Percentiles rank a stretch among this genome's conserved stretches.
Evolutionary conservation across 371 early-diverging fungal species (phyloP).

Genomic region (Nematocida parisii): DNA sequence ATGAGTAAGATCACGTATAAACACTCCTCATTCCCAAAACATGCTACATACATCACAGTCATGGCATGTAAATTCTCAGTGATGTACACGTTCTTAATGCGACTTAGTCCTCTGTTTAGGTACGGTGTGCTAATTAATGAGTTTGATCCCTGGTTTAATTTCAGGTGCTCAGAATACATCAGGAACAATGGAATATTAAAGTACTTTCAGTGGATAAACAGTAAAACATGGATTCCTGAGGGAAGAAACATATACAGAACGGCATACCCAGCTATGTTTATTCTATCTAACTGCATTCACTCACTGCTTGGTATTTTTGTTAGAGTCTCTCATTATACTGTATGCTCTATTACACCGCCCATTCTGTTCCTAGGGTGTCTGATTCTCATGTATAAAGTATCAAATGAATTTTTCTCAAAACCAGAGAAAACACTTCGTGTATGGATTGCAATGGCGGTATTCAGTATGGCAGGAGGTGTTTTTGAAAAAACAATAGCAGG

Average conservation of each 20-base stretch:
- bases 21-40: not conserved
- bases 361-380: slow-evolving; percentile 85
- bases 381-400: slow-evolving; percentile 79
- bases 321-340: slow-evolving; percentile 73
- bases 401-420: slow-evolving; percentile 66
- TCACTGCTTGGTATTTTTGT: slow-evolving; percentile 77
- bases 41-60: not conserved
- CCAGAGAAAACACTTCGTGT: not conserved
- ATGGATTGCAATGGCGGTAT: slow-evolving; percentile 76
- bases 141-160: slow-evolving; percentile 97
- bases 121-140: slow-evolving; percentile 92
- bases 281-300: slow-evolving; percentile 88
- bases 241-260: slow-evolving; percentile 93
- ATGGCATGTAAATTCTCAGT: not conserved
- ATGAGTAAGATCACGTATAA: not conserved
- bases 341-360: slow-evolving; percentile 86
- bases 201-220: slow-evolving; percentile 97
- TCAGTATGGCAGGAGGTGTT: slow-evolving; percentile 92
- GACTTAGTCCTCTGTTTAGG: slow-evolving; percentile 87
- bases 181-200: slow-evolving; percentile 87
- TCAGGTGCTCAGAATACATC: slow-evolving; percentile 87
- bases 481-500: slow-evolving; percentile 97
- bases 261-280: slow-evolving; percentile 86
- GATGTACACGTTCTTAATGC: slow-evolving; percentile 53
- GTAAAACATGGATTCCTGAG: slow-evolving; percentile 88